Base-by-base conservation (phyloP, 768 basidiomycete species). In the Auriscalpium microsporum region DNA sequence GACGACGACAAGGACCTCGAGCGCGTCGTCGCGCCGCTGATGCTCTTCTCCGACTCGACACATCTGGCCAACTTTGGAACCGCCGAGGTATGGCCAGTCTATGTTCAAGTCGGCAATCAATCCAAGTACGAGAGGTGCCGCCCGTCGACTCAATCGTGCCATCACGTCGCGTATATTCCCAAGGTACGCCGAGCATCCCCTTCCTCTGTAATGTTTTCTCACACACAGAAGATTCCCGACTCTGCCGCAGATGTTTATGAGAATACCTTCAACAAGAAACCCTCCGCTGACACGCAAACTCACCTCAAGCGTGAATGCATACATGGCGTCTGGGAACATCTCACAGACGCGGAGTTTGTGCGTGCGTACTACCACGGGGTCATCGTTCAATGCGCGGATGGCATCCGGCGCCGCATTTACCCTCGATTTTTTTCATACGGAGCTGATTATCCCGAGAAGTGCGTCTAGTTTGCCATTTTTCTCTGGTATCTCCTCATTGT, bases 381-480 rank as follows among this genome's bases (percentile, higher is more conserved):
- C 2, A 53, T 66, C 16, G 42, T 67, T 7, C 45, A 47, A 1
- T 67, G 63, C 44, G 37, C 21, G 1, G 64, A 67, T 54, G 64
- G 64, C 0, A 40, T 67, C 10, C 34, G 14, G 2, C 55, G 66
- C 0, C 59, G 65, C 0, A 17, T 67, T 0, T 67, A 54, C 50
- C 58, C 57, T 4, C 58, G 63, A 3, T 50, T 67, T 2, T 65
- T 65, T 46, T 58, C 55, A 10, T 66, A 67, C 46, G 60, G 60
- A n/a, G 66, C 65, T 4, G 66, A 67, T 46, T 67, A 67, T 52
- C 65, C 64, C 0, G 66, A 67, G 34, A 65, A 66, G 66, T 67
- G 16, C 44, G 62, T 52, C 38, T 16, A 8, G 44, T 37, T n/a
- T 49, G 9, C 45, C 21, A 11, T 19, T 28, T 7, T 21, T 48